Evolutionary conservation across 768 basidiomycete genomes (phyloP).

Genomic region (Xanthoconium purpureum): DNA sequence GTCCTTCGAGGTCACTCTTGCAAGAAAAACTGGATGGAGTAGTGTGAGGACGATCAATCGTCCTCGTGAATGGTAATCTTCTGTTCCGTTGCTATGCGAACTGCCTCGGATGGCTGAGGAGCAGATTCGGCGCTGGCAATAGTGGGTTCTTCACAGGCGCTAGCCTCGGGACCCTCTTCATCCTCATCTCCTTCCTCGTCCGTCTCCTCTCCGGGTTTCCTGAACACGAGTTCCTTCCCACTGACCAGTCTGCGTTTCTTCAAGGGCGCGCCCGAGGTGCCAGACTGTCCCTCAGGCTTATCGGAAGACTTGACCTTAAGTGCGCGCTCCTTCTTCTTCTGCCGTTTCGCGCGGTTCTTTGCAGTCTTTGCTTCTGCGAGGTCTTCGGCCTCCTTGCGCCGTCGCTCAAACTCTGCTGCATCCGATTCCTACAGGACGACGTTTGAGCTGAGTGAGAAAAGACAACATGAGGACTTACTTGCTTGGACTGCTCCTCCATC

Average conservation of each 20-base stretch:
- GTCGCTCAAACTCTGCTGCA: slow-evolving; percentile 69
- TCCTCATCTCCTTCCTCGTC: slow-evolving; percentile 45
- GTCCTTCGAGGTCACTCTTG: neutral
- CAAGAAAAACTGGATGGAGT: neutral
- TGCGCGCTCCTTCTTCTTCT: slow-evolving; percentile 82
- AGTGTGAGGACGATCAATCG: slow-evolving; percentile 29
- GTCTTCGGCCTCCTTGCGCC: slow-evolving; percentile 67
- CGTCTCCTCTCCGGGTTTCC: slow-evolving; percentile 49
- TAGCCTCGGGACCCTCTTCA: slow-evolving; percentile 10
- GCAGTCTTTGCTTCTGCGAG: slow-evolving; percentile 83
- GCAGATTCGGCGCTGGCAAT: slow-evolving; percentile 1
- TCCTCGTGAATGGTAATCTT: slow-evolving; percentile 52
- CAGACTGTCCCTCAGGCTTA: slow-evolving; percentile 23
- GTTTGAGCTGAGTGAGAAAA: neutral
- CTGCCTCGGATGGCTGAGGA: slow-evolving; percentile 5
- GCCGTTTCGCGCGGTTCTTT: slow-evolving; percentile 91
- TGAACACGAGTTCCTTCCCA: slow-evolving; percentile 66
- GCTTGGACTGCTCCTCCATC: slow-evolving; percentile 77
- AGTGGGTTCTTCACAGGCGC: neutral
- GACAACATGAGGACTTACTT: slow-evolving; percentile 42
- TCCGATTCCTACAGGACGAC: slow-evolving; percentile 56
- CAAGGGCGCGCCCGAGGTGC: slow-evolving; percentile 42
- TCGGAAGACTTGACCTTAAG: slow-evolving; percentile 41
- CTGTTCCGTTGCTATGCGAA: slow-evolving; percentile 32
- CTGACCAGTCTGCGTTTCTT: slow-evolving; percentile 84